phyloP scores from a whole-genome alignment of 495 filamentous ascomycete species.

The Hypomontagnella submonticulosa region DNA sequence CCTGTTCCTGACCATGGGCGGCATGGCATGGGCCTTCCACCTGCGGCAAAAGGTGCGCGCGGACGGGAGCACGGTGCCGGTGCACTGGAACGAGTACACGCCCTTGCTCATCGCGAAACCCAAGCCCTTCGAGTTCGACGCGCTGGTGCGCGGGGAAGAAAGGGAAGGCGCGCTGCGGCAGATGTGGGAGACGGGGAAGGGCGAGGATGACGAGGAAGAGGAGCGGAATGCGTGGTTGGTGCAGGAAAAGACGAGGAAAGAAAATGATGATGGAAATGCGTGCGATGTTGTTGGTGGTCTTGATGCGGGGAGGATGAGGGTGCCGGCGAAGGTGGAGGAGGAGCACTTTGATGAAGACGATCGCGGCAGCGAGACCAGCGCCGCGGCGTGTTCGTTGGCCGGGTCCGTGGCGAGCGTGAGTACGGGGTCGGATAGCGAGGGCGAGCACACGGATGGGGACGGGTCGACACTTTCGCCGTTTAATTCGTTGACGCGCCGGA shows the following conservation, averaged over 20 bases:
- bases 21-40: conserved; percentile 68
- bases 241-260: conserved; percentile 1
- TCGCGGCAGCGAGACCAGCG: conserved; percentile 38
- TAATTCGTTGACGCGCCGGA: conserved; percentile 7
- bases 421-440: conserved; percentile 36
- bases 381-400: conserved; percentile 13
- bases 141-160: conserved; percentile 49
- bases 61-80: conserved; percentile 52
- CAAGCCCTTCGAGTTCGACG: conserved; percentile 58
- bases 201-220: conserved; percentile 42
- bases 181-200: conserved; percentile 52
- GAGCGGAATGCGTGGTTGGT: conserved; percentile 25
- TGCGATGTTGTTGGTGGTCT: too few relatives aligned
- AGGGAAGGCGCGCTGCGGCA: conserved; percentile 43
- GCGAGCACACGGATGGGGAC: conserved; percentile 10
- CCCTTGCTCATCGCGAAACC: conserved; percentile 67
- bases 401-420: conserved; percentile 23
- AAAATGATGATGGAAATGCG: background rate
- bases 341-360: conserved; percentile 28
- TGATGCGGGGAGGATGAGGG: too few relatives aligned
- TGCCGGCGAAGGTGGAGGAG: too few relatives aligned
- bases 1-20: conserved; percentile 66
- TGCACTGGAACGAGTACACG: conserved; percentile 63
- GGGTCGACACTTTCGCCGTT: background rate
- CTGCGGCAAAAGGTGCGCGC: conserved; percentile 57